A percentile compares a stretch with the other conserved stretches of the same genome.
Conservation (phyloP, 2,329 filamentous ascomycete species). For the Fusarium sambucinum region DNA sequence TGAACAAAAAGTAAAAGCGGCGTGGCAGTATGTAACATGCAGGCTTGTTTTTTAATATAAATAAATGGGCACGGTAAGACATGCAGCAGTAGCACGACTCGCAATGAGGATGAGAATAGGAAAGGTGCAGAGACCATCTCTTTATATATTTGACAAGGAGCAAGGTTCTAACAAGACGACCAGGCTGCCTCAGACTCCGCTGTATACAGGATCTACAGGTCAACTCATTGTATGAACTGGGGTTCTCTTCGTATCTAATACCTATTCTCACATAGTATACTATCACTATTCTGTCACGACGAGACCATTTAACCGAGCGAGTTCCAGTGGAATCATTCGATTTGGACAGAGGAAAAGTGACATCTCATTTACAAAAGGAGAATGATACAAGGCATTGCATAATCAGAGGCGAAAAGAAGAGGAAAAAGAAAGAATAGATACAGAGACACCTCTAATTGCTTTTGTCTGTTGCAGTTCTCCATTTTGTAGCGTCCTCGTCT, state of each 20-base stretch:
- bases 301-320: neutral
- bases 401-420: neutral
- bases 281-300: neutral
- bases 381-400: neutral
- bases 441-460: neutral
- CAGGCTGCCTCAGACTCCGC: slow-evolving; percentile 5
- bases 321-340: slow-evolving; percentile 37
- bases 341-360: slow-evolving; percentile 36
- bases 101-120: neutral
- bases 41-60: neutral
- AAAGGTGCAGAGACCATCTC: slow-evolving; percentile 1
- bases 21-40: neutral
- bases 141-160: slow-evolving; percentile 35
- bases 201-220: neutral
- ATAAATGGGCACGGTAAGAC: slow-evolving; percentile 1
- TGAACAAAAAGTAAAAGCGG: neutral
- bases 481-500: neutral
- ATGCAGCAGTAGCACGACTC: neutral
- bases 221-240: neutral
- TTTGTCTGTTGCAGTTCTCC: neutral
- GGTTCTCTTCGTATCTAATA: neutral
- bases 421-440: slow-evolving; percentile 2
- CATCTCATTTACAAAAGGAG: slow-evolving; percentile 26
- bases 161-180: slow-evolving; percentile 14
- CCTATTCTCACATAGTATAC: neutral